These are phyloP conservation scores for Zasmidium citrigriseum DNA, from an alignment of 2,329 filamentous ascomycete species.

Conservation along the genomic window DNA sequence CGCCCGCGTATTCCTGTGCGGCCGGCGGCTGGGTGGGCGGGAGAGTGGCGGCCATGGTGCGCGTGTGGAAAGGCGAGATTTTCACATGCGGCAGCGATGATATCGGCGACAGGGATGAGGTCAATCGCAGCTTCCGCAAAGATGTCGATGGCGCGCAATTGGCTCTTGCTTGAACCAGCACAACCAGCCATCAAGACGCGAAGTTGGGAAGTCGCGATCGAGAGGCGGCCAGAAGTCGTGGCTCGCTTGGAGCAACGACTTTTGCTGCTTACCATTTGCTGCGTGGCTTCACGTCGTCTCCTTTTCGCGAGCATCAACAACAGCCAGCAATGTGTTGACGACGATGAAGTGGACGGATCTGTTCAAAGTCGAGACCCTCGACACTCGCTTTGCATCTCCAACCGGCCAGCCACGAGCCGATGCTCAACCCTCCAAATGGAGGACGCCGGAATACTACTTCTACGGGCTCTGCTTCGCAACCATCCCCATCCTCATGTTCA, in stretches of 20 bases:
- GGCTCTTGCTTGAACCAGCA: not conserved
- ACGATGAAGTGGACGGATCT: constrained; percentile 36
- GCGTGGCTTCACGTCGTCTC: constrained; percentile 3
- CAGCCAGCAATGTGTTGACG: not conserved
- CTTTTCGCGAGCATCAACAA: constrained; percentile 5
- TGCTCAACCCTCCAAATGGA: constrained; percentile 70
- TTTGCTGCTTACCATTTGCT: not conserved
- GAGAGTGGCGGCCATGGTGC: constrained; percentile 26
- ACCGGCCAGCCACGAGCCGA: constrained; percentile 42
- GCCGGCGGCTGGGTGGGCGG: constrained; percentile 34
- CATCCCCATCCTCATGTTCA: constrained; percentile 82
- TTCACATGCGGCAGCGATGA: constrained; percentile 1
- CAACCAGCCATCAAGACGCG: not conserved
- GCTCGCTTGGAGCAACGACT: not conserved
- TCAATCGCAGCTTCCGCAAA: not conserved
- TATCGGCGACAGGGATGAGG: constrained; percentile 6
- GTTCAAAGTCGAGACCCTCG: constrained; percentile 67
- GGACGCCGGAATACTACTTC: constrained; percentile 78
- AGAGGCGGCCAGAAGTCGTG: not conserved
- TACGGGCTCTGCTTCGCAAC: constrained; percentile 72
- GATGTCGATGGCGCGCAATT: not conserved
- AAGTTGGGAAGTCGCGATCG: not conserved
- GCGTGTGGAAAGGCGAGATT: not conserved
- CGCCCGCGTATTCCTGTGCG: constrained; percentile 10
- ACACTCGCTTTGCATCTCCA: constrained; percentile 71